Evolutionary conservation across 169 alveolate species (phyloP).

Genomic region (Plasmodium gonderi): DNA sequence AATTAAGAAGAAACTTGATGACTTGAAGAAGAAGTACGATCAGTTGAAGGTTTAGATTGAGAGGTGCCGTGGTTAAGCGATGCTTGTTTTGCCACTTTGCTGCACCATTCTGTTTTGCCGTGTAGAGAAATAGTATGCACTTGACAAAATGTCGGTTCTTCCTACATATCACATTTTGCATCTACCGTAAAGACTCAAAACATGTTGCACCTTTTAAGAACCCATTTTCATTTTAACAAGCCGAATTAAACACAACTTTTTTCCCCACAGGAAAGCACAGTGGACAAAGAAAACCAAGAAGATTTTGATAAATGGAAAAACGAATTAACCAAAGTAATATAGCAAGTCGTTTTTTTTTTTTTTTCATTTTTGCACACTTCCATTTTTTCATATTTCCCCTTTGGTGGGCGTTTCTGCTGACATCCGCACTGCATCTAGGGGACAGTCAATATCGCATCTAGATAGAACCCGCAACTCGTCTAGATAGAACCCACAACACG

Average conservation of each 20-base stretch:
- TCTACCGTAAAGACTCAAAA: too few species aligned
- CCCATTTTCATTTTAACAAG: neutral
- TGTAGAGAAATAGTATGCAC: too few species aligned
- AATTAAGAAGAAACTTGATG: conserved; percentile 21
- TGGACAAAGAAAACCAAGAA: conserved; percentile 34
- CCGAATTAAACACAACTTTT: neutral
- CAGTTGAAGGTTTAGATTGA: conserved; percentile 21
- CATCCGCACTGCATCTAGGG: too few species aligned
- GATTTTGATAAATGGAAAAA: conserved; percentile 27
- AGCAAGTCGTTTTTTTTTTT: neutral
- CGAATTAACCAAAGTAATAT: conserved; percentile 29
- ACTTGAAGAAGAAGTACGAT: conserved; percentile 20
- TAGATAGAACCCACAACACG: too few species aligned
- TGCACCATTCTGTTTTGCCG: too few species aligned
- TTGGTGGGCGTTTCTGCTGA: neutral
- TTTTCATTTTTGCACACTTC: neutral
- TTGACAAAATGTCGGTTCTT: too few species aligned
- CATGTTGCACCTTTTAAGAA: too few species aligned
- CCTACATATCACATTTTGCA: too few species aligned
- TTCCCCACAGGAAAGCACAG: conserved; percentile 17
- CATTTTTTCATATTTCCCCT: neutral
- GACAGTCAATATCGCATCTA: too few species aligned
- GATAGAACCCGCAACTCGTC: too few species aligned
- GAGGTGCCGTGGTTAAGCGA: too few species aligned
- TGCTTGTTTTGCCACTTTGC: too few species aligned